Evolutionary conservation across 176 grass and related monocot genomes (phyloP).

Genomic region (Guadua angustifolia): DNA sequence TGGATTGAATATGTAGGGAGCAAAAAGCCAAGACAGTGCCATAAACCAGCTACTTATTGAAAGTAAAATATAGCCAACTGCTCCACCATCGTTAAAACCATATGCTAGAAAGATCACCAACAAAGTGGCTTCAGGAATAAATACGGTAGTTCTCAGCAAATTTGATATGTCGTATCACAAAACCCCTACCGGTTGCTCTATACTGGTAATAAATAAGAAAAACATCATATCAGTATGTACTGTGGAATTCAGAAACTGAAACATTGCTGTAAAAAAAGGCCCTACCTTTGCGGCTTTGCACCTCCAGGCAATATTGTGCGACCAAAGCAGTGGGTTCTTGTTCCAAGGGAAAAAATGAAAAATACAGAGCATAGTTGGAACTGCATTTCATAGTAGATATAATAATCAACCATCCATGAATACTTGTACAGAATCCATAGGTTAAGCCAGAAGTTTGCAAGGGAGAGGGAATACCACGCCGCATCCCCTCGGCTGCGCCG

Average conservation of each 20-base stretch:
- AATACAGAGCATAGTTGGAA: conserved; percentile 89
- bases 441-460: too few species aligned
- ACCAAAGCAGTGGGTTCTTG: conserved; percentile 90
- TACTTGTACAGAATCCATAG: too few species aligned
- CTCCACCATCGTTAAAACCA: conserved; percentile 83
- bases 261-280: conserved; percentile 16
- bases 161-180: conserved; percentile 85
- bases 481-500: too few species aligned
- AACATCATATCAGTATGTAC: conserved; percentile 7
- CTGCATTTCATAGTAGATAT: too few species aligned
- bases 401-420: too few species aligned
- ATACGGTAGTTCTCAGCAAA: conserved; percentile 95
- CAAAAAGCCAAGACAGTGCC: conserved; percentile 90
- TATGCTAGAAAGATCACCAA: conserved; percentile 77
- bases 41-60: conserved; percentile 99
- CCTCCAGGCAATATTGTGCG: conserved; percentile 90
- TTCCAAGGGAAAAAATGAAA: conserved; percentile 97
- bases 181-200: conserved; percentile 85
- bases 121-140: conserved; percentile 95
- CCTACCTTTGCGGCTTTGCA: conserved; percentile 85
- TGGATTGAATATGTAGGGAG: conserved; percentile 92
- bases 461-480: too few species aligned
- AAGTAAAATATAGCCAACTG: conserved; percentile 82
- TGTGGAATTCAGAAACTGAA: conserved; percentile 6
- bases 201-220: conserved; percentile 61